Conservation (phyloP, 75 land plant genomes). For the Isoetes taiwanensis region DNA sequence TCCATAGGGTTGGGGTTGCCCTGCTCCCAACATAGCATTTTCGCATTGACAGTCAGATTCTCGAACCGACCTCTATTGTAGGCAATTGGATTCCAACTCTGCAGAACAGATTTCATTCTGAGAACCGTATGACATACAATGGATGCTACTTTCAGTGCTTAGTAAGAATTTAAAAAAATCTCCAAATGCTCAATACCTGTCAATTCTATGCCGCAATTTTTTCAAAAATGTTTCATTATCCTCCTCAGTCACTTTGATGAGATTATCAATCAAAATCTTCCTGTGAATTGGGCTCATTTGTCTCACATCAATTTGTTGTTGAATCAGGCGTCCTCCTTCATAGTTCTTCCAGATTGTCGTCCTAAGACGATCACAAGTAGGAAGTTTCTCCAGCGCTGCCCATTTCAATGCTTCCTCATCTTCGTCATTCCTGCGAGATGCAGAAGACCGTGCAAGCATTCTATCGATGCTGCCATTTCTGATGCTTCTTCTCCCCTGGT, state of each 20-base stretch:
- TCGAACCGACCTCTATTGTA: conserved; percentile 71
- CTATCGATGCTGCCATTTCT: too few relatives aligned
- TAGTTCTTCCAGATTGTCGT: conserved; percentile 10
- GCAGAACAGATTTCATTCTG: not conserved
- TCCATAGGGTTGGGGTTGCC: conserved; percentile 68
- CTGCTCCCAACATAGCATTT: conserved; percentile 53
- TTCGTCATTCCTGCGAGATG: conserved; percentile 15
- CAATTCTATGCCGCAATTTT: conserved; percentile 24
- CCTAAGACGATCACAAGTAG: conserved; percentile 9
- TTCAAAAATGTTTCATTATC: conserved; percentile 27
- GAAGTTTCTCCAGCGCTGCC: conserved; percentile 14
- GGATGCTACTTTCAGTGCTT: not conserved
- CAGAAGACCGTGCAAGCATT: too few relatives aligned
- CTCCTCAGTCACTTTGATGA: conserved; percentile 26
- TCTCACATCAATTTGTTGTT: conserved; percentile 32
- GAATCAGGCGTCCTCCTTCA: conserved; percentile 12
- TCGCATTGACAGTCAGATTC: conserved; percentile 52
- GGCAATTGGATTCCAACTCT: conserved; percentile 82
- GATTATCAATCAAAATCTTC: conserved; percentile 20
- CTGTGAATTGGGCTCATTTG: conserved; percentile 10
- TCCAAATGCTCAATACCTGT: conserved; percentile 17
- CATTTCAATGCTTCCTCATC: conserved; percentile 12
- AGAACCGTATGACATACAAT: not conserved
- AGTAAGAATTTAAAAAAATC: not conserved
- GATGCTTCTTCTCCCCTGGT: too few relatives aligned